Evolutionary conservation across 805 yeast species (phyloP).

Genomic region (Metschnikowia shivogae): DNA sequence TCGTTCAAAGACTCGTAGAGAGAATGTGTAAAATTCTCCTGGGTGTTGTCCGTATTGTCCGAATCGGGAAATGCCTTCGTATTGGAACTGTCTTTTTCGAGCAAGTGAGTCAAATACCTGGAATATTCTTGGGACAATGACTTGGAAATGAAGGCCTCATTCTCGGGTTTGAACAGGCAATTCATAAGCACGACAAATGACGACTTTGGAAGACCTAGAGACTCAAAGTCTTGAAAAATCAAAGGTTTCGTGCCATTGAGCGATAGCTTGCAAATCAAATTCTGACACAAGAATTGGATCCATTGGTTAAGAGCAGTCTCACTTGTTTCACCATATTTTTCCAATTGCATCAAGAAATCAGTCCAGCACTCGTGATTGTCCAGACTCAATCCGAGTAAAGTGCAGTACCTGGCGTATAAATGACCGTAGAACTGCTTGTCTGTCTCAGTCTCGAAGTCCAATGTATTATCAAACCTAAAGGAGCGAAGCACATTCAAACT

Average conservation of each 20-base stretch:
- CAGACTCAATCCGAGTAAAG: slow-evolving; percentile 26
- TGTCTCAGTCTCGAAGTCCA: slow-evolving; percentile 2
- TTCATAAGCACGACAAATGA: slow-evolving; percentile 26
- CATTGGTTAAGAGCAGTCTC: slow-evolving; percentile 35
- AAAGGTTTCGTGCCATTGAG: slow-evolving; percentile 16
- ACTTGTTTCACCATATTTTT: slow-evolving; percentile 18
- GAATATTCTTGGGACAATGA: slow-evolving; percentile 26
- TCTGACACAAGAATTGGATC: slow-evolving; percentile 26
- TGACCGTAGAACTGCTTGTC: slow-evolving; percentile 27
- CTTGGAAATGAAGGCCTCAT: slow-evolving; percentile 13
- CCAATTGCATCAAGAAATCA: slow-evolving; percentile 25
- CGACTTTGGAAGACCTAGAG: slow-evolving; percentile 19
- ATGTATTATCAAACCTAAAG: slow-evolving; percentile 7
- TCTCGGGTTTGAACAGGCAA: slow-evolving; percentile 24
- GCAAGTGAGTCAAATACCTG: slow-evolving; percentile 22
- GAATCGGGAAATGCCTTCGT: slow-evolving; percentile 32
- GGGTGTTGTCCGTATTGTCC: slow-evolving; percentile 11
- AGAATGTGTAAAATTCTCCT: slow-evolving; percentile 26
- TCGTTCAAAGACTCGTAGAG: slow-evolving; percentile 28
- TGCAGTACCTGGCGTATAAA: slow-evolving; percentile 31
- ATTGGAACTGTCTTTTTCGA: slow-evolving; percentile 8
- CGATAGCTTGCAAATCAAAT: slow-evolving; percentile 18
- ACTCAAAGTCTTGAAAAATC: slow-evolving; percentile 16
- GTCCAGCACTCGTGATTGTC: slow-evolving; percentile 23
- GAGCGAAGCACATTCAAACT: slow-evolving; percentile 17